phyloP scores from a whole-genome alignment of 352 stramenopile species.

The Phytopythium montanum region DNA sequence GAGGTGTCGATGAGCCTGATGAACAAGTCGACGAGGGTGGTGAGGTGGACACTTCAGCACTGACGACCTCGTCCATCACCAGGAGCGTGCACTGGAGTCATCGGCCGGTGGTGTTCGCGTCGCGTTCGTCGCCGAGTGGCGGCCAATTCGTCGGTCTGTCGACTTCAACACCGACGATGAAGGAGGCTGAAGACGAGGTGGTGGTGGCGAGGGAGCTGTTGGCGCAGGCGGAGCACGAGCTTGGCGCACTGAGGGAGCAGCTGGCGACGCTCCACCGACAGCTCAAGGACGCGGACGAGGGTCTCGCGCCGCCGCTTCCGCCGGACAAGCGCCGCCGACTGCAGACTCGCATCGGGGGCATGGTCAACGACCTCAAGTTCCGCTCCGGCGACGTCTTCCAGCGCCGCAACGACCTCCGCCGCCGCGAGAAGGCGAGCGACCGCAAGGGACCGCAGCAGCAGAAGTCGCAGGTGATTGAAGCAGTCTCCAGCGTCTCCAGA shows the following conservation, averaged over 20 bases:
- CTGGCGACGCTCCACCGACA: slow-evolving; percentile 40
- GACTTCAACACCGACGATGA: neutral
- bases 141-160: neutral
- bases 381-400: slow-evolving; percentile 69
- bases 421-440: slow-evolving; percentile 34
- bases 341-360: slow-evolving; percentile 40
- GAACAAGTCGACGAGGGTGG: neutral
- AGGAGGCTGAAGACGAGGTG: slow-evolving; percentile 44
- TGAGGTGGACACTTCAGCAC: neutral
- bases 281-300: slow-evolving; percentile 20
- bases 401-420: slow-evolving; percentile 67
- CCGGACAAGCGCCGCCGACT: slow-evolving; percentile 44
- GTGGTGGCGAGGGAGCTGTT: slow-evolving; percentile 54
- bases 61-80: neutral
- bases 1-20: neutral
- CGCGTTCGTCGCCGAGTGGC: neutral
- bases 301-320: slow-evolving; percentile 8
- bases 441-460: slow-evolving; percentile 10
- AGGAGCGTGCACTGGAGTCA: slow-evolving; percentile 42
- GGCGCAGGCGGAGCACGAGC: slow-evolving; percentile 54
- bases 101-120: slow-evolving; percentile 16
- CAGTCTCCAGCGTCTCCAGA: neutral
- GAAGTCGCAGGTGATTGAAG: neutral
- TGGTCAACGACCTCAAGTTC: slow-evolving; percentile 63
- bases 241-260: slow-evolving; percentile 54